These are phyloP conservation scores for Cladophialophora yegresii DNA, from an alignment of 2,329 filamentous ascomycete genomes.

Conservation along the genomic window DNA sequence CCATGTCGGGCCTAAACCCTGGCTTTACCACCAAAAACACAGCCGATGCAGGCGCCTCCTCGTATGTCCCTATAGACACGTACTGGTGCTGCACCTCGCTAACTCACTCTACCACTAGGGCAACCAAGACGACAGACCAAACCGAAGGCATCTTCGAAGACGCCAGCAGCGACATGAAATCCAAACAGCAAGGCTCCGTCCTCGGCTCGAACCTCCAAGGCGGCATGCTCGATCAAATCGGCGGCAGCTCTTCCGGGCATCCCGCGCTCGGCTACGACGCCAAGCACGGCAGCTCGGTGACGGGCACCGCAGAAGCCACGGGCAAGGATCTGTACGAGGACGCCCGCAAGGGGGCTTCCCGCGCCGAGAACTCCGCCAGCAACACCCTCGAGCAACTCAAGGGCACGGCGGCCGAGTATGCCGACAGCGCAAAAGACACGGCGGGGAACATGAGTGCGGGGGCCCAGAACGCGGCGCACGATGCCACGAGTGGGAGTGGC, in stretches of 20 bases:
- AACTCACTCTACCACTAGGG: not conserved
- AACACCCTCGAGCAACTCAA: not conserved
- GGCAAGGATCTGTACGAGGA: not conserved
- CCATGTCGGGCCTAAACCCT: not conserved
- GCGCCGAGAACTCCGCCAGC: not conserved
- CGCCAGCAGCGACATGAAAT: not conserved
- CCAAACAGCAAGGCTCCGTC: not conserved
- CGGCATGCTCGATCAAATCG: not conserved
- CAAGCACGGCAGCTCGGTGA: constrained; percentile 1
- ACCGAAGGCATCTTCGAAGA: not conserved
- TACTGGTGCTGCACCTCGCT: not conserved
- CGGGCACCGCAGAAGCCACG: not conserved
- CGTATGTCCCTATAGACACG: not conserved
- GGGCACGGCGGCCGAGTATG: not conserved
- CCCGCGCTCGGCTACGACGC: constrained; percentile 1
- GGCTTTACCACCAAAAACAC: constrained; percentile 1
- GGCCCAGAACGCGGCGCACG: not conserved
- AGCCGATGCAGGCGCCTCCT: not conserved
- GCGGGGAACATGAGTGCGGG: not conserved
- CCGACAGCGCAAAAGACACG: not conserved
- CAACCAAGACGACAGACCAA: not conserved
- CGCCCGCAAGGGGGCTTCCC: not conserved
- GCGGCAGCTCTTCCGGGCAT: not conserved
- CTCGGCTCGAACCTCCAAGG: not conserved
- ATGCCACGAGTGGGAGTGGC: not conserved